A percentile compares a stretch with the other conserved stretches of the same genome.
Conservation (phyloP, 2,329 filamentous ascomycete species). For the Botrytis squamosa region DNA sequence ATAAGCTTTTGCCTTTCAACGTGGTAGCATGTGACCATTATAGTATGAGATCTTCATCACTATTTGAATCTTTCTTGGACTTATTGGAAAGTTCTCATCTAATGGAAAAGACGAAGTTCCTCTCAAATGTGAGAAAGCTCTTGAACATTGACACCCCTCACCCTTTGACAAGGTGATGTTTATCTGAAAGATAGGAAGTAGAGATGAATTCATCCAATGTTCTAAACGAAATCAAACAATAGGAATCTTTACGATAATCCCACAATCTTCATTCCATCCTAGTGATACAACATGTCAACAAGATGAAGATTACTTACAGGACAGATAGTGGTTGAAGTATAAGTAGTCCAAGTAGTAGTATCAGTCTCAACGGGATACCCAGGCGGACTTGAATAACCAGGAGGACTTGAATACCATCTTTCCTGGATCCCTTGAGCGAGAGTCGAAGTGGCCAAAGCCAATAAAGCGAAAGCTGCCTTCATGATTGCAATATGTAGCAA, state of each 20-base stretch:
- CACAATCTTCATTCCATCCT: not conserved
- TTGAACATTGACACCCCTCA: not conserved
- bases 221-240: not conserved
- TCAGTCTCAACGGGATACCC: constrained; percentile 9
- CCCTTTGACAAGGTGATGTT: not conserved
- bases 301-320: constrained; percentile 5
- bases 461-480: constrained; percentile 15
- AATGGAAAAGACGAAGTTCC: not conserved
- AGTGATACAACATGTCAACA: not conserved
- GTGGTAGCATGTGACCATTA: not conserved
- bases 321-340: constrained; percentile 20
- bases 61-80: not conserved
- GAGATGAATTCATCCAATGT: not conserved
- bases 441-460: constrained; percentile 21
- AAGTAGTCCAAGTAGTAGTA: constrained; percentile 18
- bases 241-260: not conserved
- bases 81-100: not conserved
- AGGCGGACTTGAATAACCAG: constrained; percentile 4
- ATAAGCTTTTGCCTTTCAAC: not conserved
- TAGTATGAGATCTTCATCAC: not conserved
- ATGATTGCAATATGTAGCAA: constrained; percentile 13
- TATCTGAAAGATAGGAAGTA: not conserved
- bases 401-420: constrained; percentile 19
- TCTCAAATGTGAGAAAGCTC: not conserved
- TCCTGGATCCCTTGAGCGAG: constrained; percentile 17